A percentile compares a stretch with the other conserved stretches of the same genome.
phyloP scores from a whole-genome alignment of 2,329 filamentous ascomycete species.

The Periconia sp. region DNA sequence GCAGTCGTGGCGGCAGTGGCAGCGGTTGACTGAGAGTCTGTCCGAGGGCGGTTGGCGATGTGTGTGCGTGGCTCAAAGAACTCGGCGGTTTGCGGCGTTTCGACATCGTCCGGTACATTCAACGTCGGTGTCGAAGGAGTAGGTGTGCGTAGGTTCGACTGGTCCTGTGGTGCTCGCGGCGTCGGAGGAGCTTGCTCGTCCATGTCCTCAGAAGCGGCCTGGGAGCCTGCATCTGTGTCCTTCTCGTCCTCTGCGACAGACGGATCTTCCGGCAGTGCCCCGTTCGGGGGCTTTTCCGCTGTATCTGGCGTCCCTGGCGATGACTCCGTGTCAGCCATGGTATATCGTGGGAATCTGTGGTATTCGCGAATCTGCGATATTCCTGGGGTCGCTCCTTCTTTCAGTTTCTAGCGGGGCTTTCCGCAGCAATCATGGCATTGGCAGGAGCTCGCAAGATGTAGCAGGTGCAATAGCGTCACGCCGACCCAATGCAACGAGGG shows the following conservation, averaged over 20 bases:
- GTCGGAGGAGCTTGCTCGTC: conserved; percentile 20
- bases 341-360: conserved; percentile 15
- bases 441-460: conserved; percentile 11
- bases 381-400: conserved; percentile 20
- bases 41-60: conserved; percentile 52
- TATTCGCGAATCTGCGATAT: conserved; percentile 19
- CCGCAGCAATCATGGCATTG: conserved; percentile 32
- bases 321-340: conserved; percentile 43
- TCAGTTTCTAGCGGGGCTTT: conserved; percentile 25
- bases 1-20: conserved; percentile 57
- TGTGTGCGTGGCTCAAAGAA: conserved; percentile 43
- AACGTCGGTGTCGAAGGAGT: conserved; percentile 31
- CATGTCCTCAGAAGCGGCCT: conserved; percentile 22
- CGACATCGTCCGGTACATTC: conserved; percentile 28
- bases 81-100: conserved; percentile 40
- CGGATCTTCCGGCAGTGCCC: conserved; percentile 17
- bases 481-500: conserved; percentile 9
- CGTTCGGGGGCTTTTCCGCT: conserved; percentile 16
- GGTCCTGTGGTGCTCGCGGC: conserved; percentile 16
- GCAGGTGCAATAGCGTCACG: conserved; percentile 10
- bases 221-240: conserved; percentile 22
- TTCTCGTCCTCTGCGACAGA: conserved; percentile 16
- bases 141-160: conserved; percentile 24
- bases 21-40: conserved; percentile 65
- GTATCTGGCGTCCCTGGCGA: conserved; percentile 17